phyloP scores from a whole-genome alignment of 805 yeast genomes.

The Saccharomycopsis lassenensis region DNA sequence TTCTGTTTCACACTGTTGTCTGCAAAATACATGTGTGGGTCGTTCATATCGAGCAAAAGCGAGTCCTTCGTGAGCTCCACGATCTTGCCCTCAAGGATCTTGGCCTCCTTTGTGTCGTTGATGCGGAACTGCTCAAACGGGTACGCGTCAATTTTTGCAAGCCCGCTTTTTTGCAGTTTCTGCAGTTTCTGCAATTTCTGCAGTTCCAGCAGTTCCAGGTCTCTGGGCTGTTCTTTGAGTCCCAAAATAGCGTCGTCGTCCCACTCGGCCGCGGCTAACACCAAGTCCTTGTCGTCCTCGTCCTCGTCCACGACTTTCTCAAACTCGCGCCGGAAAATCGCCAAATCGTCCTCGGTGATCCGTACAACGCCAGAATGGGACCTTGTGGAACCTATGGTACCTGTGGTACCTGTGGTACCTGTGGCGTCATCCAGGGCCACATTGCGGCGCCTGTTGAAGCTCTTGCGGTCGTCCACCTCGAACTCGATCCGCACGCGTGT shows the following conservation, averaged over 20 bases:
- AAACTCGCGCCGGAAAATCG: constrained; percentile 14
- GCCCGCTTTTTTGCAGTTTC: constrained; percentile 19
- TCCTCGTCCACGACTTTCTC: constrained; percentile 18
- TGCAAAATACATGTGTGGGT: constrained; percentile 61
- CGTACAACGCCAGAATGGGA: too few species aligned
- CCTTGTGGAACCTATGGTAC: too few species aligned
- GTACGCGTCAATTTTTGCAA: constrained; percentile 16
- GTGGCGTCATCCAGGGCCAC: background rate
- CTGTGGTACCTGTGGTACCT: too few species aligned
- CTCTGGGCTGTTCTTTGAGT: constrained; percentile 23
- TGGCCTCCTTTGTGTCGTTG: constrained; percentile 53
- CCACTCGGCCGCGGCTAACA: constrained; percentile 71
- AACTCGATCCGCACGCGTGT: constrained; percentile 6
- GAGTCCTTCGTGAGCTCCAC: constrained; percentile 25
- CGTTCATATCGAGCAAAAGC: constrained; percentile 85
- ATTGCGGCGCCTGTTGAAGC: constrained; percentile 7
- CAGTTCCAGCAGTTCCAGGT: constrained; percentile 7
- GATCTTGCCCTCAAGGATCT: constrained; percentile 61
- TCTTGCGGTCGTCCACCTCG: constrained; percentile 10
- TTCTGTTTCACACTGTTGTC: background rate
- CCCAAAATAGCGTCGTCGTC: constrained; percentile 53
- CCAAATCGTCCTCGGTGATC: constrained; percentile 24
- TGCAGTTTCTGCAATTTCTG: constrained; percentile 18
- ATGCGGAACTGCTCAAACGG: constrained; percentile 27
- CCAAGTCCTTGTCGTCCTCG: constrained; percentile 39